These are phyloP conservation scores for Suhomyces coccinellae DNA, from an alignment of 1,139 yeast species.

Conservation along the genomic window DNA sequence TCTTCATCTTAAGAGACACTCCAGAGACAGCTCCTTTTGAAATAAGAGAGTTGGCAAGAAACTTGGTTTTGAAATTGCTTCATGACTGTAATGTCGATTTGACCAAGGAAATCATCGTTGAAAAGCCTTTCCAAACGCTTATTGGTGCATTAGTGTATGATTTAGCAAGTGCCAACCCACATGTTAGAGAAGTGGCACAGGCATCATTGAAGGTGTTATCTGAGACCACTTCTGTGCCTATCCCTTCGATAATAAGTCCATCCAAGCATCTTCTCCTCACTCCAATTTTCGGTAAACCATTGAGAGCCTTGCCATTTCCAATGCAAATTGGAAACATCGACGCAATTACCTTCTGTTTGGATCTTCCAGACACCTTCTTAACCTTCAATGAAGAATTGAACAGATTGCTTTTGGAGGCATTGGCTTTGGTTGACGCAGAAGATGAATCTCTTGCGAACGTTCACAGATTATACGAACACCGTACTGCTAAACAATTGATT, in stretches of 20 bases:
- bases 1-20: slow-evolving; percentile 88
- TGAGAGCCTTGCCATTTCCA: slow-evolving; percentile 94
- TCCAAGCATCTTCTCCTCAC: slow-evolving; percentile 80
- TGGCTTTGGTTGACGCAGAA: slow-evolving; percentile 95
- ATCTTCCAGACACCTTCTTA: slow-evolving; percentile 76
- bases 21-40: slow-evolving; percentile 85
- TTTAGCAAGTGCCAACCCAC: slow-evolving; percentile 81
- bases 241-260: slow-evolving; percentile 75
- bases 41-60: slow-evolving; percentile 71
- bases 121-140: slow-evolving; percentile 79
- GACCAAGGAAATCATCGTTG: slow-evolving; percentile 58
- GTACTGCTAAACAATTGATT: slow-evolving; percentile 84
- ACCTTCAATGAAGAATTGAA: slow-evolving; percentile 87
- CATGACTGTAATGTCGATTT: slow-evolving; percentile 63
- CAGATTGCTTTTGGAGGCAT: slow-evolving; percentile 81
- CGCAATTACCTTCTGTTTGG: slow-evolving; percentile 88
- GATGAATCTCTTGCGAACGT: slow-evolving; percentile 92
- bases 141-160: slow-evolving; percentile 89
- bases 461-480: slow-evolving; percentile 79
- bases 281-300: slow-evolving; percentile 95
- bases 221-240: slow-evolving; percentile 65
- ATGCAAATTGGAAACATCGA: slow-evolving; percentile 99
- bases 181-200: slow-evolving; percentile 82
- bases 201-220: slow-evolving; percentile 67
- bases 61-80: slow-evolving; percentile 62